These are phyloP conservation scores for Podospora pseudoanserina DNA, from an alignment of 495 filamentous ascomycete species.

Conservation along the genomic window DNA sequence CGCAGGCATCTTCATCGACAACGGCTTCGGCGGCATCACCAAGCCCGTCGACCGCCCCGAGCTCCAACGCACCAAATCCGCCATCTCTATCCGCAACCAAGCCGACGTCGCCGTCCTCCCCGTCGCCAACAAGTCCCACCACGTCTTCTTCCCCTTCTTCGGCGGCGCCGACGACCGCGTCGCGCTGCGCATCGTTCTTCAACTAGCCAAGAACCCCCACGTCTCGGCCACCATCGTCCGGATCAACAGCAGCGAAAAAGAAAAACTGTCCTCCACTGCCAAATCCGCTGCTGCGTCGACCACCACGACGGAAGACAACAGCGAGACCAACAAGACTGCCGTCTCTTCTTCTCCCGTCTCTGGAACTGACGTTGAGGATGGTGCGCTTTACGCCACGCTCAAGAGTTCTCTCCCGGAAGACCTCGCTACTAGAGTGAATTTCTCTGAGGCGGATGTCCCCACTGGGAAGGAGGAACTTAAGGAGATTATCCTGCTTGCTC, in stretches of 20 bases:
- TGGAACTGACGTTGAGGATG: conserved; percentile 44
- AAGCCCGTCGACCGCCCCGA: conserved; percentile 33
- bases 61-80: conserved; percentile 50
- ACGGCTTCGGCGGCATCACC: conserved; percentile 58
- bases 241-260: conserved; percentile 35
- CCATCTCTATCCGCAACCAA: conserved; percentile 55
- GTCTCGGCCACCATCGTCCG: conserved; percentile 70
- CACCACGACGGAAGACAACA: conserved; percentile 23
- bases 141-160: conserved; percentile 83
- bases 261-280: conserved; percentile 8
- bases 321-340: conserved; percentile 22
- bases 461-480: conserved; percentile 19
- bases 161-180: conserved; percentile 82
- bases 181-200: conserved; percentile 75
- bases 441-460: conserved; percentile 41
- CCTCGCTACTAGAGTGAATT: conserved; percentile 59
- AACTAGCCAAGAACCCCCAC: conserved; percentile 70
- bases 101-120: conserved; percentile 45
- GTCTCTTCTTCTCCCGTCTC: conserved; percentile 2
- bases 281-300: neutral
- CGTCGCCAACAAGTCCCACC: conserved; percentile 66
- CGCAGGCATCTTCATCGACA: conserved; percentile 79
- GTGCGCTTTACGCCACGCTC: conserved; percentile 59
- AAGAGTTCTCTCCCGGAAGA: conserved; percentile 58
- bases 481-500: conserved; percentile 43